A percentile compares a stretch with the other conserved stretches of the same genome.
Evolutionary conservation across 768 basidiomycete genomes (phyloP).

Genomic region (Tulasnella sp.): DNA sequence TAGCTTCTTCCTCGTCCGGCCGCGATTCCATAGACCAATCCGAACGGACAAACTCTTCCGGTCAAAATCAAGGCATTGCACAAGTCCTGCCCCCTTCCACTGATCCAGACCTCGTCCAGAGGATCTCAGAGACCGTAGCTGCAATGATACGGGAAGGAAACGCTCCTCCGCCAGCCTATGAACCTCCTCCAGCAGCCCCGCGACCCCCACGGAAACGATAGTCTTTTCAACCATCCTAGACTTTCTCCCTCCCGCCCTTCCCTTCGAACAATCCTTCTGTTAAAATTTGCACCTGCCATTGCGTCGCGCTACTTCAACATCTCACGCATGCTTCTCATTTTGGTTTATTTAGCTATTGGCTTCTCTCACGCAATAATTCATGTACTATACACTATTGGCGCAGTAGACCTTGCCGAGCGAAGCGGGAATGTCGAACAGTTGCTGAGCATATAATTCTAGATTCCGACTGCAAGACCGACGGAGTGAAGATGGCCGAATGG

Average conservation of each 20-base stretch:
- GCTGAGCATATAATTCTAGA: neutral
- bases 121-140: slow-evolving; percentile 1
- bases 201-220: neutral
- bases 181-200: neutral
- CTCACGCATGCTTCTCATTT: neutral
- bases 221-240: neutral
- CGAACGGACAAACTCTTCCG: neutral
- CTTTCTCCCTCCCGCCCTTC: neutral
- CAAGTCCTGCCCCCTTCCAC: neutral
- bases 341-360: neutral
- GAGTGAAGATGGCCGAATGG: neutral
- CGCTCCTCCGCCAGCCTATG: neutral
- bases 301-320: neutral
- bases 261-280: neutral
- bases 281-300: neutral
- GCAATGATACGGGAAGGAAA: slow-evolving; percentile 1
- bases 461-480: neutral
- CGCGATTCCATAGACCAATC: neutral
- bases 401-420: neutral
- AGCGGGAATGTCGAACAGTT: neutral
- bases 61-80: neutral
- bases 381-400: neutral
- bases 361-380: neutral
- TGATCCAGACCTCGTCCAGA: slow-evolving; percentile 9
- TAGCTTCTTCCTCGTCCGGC: neutral